Conservation (phyloP, 202 grass and related monocot genomes). For the Carex arenaria region DNA sequence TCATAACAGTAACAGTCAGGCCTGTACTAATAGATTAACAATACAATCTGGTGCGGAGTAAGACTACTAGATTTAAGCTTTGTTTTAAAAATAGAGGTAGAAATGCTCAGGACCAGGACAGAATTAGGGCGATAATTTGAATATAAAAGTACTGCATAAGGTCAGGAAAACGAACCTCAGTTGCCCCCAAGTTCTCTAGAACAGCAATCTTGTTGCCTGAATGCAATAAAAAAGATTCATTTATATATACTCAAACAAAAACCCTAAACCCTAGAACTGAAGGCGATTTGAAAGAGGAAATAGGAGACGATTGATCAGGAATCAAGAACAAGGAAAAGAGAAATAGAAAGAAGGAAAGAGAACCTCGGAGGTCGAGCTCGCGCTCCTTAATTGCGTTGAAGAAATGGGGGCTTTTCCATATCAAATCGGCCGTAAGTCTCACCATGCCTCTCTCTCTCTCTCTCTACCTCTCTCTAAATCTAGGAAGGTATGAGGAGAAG, state of each 20-base stretch:
- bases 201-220: slow-evolving; percentile 96
- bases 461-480: neutral
- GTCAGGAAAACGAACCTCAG: slow-evolving; percentile 52
- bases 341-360: neutral
- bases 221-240: neutral
- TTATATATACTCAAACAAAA: neutral
- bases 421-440: slow-evolving; percentile 88
- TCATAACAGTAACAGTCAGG: slow-evolving; percentile 19
- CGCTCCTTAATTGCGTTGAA: slow-evolving; percentile 98
- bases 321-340: neutral
- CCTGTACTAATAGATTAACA: neutral
- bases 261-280: slow-evolving; percentile 35
- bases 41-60: neutral
- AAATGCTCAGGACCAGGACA: neutral
- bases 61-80: neutral
- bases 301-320: neutral
- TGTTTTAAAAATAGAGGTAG: neutral
- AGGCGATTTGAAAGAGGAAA: neutral
- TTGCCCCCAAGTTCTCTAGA: slow-evolving; percentile 86
- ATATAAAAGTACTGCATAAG: neutral
- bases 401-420: slow-evolving; percentile 99
- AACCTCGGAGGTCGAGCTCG: slow-evolving; percentile 89
- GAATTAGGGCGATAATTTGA: neutral
- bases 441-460: slow-evolving; percentile 46
- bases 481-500: neutral